Percentiles rank a stretch among this genome's conserved stretches.
phyloP scores from a whole-genome alignment of 2,329 filamentous ascomycete genomes.

The Leptographium flavum region DNA sequence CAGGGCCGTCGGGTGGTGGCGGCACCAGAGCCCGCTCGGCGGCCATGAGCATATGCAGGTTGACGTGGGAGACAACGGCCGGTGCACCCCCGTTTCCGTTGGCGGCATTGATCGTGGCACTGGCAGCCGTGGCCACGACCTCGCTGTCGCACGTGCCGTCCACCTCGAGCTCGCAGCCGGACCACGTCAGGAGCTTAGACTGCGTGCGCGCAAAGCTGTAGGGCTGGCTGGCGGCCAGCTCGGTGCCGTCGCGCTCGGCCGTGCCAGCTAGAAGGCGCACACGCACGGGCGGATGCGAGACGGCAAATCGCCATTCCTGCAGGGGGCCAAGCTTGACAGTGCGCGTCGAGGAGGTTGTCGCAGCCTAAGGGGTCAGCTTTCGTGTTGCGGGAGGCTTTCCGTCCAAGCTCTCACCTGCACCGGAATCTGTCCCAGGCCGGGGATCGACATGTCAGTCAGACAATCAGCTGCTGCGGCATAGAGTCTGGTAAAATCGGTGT shows the following conservation, averaged over 20 bases:
- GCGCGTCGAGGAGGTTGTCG: conserved; percentile 27
- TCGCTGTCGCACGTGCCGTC: conserved; percentile 48
- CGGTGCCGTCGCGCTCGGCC: conserved; percentile 88
- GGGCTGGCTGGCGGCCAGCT: conserved; percentile 65
- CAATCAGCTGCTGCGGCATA: conserved; percentile 2
- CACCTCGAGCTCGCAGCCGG: conserved; percentile 76
- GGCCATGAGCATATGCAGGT: conserved; percentile 78
- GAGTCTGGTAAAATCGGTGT: not conserved
- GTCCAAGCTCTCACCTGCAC: conserved; percentile 31
- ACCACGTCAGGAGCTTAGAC: conserved; percentile 82
- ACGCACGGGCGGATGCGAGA: conserved; percentile 33
- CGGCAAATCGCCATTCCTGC: conserved; percentile 70
- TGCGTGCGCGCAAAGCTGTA: conserved; percentile 76
- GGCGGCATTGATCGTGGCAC: not conserved
- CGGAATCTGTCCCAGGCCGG: conserved; percentile 55
- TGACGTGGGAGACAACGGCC: conserved; percentile 65
- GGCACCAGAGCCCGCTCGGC: conserved; percentile 48
- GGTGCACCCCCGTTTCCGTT: conserved; percentile 30
- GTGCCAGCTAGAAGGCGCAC: conserved; percentile 61
- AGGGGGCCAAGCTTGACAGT: conserved; percentile 42
- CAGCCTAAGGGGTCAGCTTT: conserved; percentile 14
- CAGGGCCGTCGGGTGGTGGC: conserved; percentile 30
- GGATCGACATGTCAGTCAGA: conserved; percentile 47
- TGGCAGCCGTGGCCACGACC: conserved; percentile 29
- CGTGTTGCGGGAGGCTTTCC: not conserved